phyloP scores from a whole-genome alignment of 2,329 filamentous ascomycete genomes.

The Diaporthe destruens region DNA sequence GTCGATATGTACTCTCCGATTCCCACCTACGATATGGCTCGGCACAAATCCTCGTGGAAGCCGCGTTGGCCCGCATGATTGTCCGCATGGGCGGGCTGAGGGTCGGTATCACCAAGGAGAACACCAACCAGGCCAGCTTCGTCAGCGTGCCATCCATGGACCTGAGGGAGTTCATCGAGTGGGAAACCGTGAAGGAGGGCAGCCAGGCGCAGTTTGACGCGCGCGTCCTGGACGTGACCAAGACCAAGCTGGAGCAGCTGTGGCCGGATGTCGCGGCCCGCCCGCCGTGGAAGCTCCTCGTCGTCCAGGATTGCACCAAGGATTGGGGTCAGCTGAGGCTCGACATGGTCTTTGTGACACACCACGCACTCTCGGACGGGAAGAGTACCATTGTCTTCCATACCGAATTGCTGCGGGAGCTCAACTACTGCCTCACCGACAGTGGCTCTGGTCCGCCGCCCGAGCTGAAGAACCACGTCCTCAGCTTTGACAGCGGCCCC shows the following conservation, averaged over 20 bases:
- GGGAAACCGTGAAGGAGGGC: conserved; percentile 42
- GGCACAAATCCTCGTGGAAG: conserved; percentile 49
- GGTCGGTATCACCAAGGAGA: conserved; percentile 61
- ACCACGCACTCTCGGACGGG: conserved; percentile 68
- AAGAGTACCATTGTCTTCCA: conserved; percentile 64
- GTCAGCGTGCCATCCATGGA: conserved; percentile 58
- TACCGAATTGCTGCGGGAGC: conserved; percentile 56
- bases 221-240: conserved; percentile 51
- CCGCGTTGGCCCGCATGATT: conserved; percentile 57
- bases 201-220: conserved; percentile 45
- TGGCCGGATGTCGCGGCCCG: conserved; percentile 56
- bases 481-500: conserved; percentile 50
- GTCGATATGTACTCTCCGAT: conserved; percentile 54
- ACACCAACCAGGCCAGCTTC: conserved; percentile 58
- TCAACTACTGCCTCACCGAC: conserved; percentile 48
- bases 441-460: conserved; percentile 23
- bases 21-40: background rate
- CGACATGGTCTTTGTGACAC: conserved; percentile 62
- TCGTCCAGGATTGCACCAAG: conserved; percentile 48
- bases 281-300: conserved; percentile 62
- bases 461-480: conserved; percentile 45
- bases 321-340: conserved; percentile 45
- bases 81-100: conserved; percentile 61
- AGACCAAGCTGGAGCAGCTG: conserved; percentile 54
- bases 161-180: conserved; percentile 58